phyloP scores from a whole-genome alignment of 768 basidiomycete genomes.

The Boletus subcaerulescens region DNA sequence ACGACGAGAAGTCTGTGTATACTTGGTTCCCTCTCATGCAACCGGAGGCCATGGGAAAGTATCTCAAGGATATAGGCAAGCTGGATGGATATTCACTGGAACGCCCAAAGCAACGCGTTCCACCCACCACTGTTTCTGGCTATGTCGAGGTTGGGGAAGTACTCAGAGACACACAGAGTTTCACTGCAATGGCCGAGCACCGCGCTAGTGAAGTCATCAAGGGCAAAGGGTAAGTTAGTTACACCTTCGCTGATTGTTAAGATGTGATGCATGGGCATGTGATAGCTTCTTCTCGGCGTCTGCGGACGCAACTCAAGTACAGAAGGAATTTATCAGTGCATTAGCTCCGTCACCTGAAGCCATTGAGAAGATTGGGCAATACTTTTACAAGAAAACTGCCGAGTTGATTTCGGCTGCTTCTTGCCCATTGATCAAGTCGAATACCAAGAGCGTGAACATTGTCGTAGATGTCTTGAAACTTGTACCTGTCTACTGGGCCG shows the following conservation, averaged over 20 bases:
- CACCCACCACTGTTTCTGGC: constrained; percentile 36
- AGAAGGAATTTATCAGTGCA: constrained; percentile 49
- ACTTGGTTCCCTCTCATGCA: constrained; percentile 91
- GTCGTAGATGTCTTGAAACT: constrained; percentile 64
- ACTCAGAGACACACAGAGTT: constrained; percentile 44
- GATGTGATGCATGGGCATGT: neutral
- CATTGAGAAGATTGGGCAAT: constrained; percentile 50
- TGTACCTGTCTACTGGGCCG: constrained; percentile 68
- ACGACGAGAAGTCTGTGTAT: constrained; percentile 65
- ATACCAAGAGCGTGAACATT: constrained; percentile 56
- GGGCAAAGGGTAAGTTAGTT: constrained; percentile 52
- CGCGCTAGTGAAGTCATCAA: constrained; percentile 53
- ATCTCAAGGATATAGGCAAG: constrained; percentile 55
- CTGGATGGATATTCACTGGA: constrained; percentile 52
- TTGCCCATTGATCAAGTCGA: constrained; percentile 54
- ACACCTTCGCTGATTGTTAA: neutral
- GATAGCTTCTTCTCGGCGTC: constrained; percentile 64
- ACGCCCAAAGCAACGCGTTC: constrained; percentile 40
- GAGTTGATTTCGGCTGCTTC: constrained; percentile 54
- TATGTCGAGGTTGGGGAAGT: constrained; percentile 55
- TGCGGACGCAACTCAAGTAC: constrained; percentile 34
- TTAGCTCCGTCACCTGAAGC: constrained; percentile 48
- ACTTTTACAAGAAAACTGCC: constrained; percentile 64
- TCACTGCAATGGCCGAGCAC: constrained; percentile 47
- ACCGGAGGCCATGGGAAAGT: constrained; percentile 60